These are phyloP conservation scores for Tilletia walkeri DNA, from an alignment of 1,284 basidiomycete genomes.

Conservation along the genomic window DNA sequence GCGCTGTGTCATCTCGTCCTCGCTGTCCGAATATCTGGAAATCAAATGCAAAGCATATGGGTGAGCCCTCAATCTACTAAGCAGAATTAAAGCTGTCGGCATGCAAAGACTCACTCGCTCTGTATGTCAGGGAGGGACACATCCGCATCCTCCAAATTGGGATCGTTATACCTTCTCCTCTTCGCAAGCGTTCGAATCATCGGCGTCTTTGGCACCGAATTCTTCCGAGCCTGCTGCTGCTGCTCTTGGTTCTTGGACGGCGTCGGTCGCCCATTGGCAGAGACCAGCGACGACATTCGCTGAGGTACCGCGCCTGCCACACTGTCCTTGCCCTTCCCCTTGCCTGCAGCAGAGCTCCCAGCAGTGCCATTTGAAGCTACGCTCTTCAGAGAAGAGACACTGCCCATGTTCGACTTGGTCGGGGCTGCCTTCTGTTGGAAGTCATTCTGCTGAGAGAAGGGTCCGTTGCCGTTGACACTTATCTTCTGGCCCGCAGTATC, in stretches of 20 bases:
- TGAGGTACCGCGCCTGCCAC: slow-evolving; percentile 27
- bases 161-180: slow-evolving; percentile 26
- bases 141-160: slow-evolving; percentile 20
- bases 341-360: slow-evolving; percentile 18
- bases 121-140: slow-evolving; percentile 39
- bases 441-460: slow-evolving; percentile 20
- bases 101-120: slow-evolving; percentile 25
- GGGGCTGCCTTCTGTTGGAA: slow-evolving; percentile 19
- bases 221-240: slow-evolving; percentile 19
- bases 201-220: slow-evolving; percentile 28
- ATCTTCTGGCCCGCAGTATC: too few relatives aligned
- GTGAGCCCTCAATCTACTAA: background rate
- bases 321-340: slow-evolving; percentile 23
- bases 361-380: background rate
- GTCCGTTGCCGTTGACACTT: background rate
- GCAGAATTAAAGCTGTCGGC: background rate
- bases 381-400: too few relatives aligned
- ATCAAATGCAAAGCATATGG: background rate
- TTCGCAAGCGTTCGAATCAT: slow-evolving; percentile 23
- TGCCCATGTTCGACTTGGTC: too few relatives aligned
- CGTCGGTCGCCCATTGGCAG: slow-evolving; percentile 21
- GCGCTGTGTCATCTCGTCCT: slow-evolving; percentile 47
- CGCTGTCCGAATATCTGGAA: slow-evolving; percentile 46
- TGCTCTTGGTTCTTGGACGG: slow-evolving; percentile 29
- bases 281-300: slow-evolving; percentile 29